Evolutionary conservation across 495 filamentous ascomycete species (phyloP).

Genomic region (Talaromyces adpressus): DNA sequence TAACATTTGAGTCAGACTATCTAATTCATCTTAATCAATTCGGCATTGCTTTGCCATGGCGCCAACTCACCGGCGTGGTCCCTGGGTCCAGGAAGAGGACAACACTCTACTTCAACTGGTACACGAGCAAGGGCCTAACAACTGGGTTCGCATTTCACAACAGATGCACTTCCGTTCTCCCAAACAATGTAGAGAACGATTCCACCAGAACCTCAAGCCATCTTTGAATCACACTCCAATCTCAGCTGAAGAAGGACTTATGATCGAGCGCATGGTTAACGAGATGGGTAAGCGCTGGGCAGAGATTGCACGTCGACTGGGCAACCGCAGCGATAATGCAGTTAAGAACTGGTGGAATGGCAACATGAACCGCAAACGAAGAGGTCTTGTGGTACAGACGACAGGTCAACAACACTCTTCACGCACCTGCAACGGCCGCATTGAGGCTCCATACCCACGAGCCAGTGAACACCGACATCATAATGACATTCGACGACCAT

Average conservation of each 20-base stretch:
- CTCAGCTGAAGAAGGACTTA: constrained; percentile 75
- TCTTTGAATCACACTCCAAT: constrained; percentile 87
- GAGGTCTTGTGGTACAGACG: constrained; percentile 36
- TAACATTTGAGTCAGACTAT: not conserved
- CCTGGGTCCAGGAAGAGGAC: constrained; percentile 85
- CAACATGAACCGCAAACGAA: constrained; percentile 69
- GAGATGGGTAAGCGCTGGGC: constrained; percentile 92
- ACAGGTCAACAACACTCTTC: constrained; percentile 21
- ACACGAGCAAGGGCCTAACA: constrained; percentile 67
- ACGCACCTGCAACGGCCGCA: constrained; percentile 33
- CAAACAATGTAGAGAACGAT: constrained; percentile 95
- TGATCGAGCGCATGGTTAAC: constrained; percentile 74
- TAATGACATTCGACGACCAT: constrained; percentile 12
- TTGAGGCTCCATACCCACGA: constrained; percentile 35
- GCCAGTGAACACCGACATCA: constrained; percentile 14
- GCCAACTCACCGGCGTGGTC: constrained; percentile 65
- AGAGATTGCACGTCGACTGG: constrained; percentile 80
- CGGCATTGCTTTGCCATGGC: constrained; percentile 27
- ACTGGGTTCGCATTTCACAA: constrained; percentile 88
- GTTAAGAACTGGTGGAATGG: constrained; percentile 99
- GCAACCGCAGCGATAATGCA: constrained; percentile 90
- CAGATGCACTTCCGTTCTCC: constrained; percentile 72
- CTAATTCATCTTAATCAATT: not conserved
- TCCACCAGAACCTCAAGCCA: constrained; percentile 92
- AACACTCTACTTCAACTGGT: constrained; percentile 64